Conservation (phyloP, 2,329 filamentous ascomycete genomes). For the Thyridium curvatum region DNA sequence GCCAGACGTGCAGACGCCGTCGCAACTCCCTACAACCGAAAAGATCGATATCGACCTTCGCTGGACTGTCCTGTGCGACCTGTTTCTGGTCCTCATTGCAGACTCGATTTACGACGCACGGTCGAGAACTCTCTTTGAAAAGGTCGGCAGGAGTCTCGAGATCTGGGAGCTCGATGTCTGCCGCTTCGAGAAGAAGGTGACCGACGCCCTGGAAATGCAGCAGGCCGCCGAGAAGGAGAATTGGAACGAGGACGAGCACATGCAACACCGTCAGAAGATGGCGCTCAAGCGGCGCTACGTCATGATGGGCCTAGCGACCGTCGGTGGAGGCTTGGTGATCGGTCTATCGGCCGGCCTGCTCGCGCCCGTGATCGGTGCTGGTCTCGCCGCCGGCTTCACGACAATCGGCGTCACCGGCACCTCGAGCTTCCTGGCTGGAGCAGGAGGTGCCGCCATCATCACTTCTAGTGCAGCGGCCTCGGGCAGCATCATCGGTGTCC, state of each 20-base stretch:
- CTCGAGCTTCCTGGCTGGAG: constrained; percentile 80
- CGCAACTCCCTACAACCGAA: constrained; percentile 71
- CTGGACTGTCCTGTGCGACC: constrained; percentile 94
- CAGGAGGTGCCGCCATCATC: constrained; percentile 89
- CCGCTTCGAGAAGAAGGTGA: constrained; percentile 93
- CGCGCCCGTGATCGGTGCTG: constrained; percentile 89
- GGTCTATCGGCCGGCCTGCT: constrained; percentile 87
- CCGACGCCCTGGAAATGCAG: constrained; percentile 96
- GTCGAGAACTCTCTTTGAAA: constrained; percentile 77
- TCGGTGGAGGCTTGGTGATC: constrained; percentile 91
- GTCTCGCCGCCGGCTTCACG: constrained; percentile 88
- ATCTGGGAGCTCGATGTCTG: constrained; percentile 91
- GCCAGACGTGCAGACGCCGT: constrained; percentile 74
- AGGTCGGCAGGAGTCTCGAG: constrained; percentile 72
- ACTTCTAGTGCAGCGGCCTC: constrained; percentile 83
- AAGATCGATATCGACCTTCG: constrained; percentile 93
- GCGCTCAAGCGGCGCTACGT: constrained; percentile 79
- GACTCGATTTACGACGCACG: constrained; percentile 89
- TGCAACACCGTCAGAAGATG: constrained; percentile 76
- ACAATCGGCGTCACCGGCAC: constrained; percentile 92
- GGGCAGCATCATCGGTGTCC: constrained; percentile 78
- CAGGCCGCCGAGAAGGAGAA: constrained; percentile 90
- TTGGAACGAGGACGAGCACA: constrained; percentile 95
- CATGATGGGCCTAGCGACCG: constrained; percentile 94
- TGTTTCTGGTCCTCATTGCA: constrained; percentile 94